Base-by-base conservation (phyloP, 1,284 basidiomycete genomes). In the Ceratobasidium sp. region DNA sequence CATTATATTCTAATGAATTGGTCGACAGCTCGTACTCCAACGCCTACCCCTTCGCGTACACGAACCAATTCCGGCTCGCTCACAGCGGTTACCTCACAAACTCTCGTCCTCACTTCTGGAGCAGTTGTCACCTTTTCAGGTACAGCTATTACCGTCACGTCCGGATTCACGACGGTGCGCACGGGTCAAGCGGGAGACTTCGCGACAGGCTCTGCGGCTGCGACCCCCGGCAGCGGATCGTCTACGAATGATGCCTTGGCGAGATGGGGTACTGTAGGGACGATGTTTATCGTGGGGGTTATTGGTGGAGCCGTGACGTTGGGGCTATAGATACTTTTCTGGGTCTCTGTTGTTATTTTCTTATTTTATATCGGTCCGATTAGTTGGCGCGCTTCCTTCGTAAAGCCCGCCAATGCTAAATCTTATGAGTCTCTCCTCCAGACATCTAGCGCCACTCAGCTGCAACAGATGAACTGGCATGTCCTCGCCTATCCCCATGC, bases 81-180 rank as follows among this genome's bases (percentile, higher is more conserved):
- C 7, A 60, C 57, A 44, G 22, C n/a, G 7, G 33, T 22, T 44
- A 31, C 19, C 29, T 15, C 56, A 27, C 44, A 48, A 14, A 66
- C 64, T 15, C 15, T 53, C 8, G 27, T 66, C 7, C 31, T 66
- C 19, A 48, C 64, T 4, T 66, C 64, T 15, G 64, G 64, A 31
- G 64, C 64, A 19, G 48, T 66, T 4, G 27, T 66, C 27, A 66
- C 64, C 19, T 7, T 66, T 5, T 66, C 64, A 9, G 64, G 64
- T n/a, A 19, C 44, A 17, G 27, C 44, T n/a, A 66, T 50, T 5
- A 66, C 48, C 3, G 27, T 66, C 31, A 50, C 50, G 1, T 45
- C 64, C 6, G 64, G 53, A 15, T 36, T 69, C 29, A 69, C 66
- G 11, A 53, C 27, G 22, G 33, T 41, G 24, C 56, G n/a, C n/a